These are phyloP conservation scores for Alternaria atra DNA, from an alignment of 2,329 filamentous ascomycete genomes.

Conservation along the genomic window DNA sequence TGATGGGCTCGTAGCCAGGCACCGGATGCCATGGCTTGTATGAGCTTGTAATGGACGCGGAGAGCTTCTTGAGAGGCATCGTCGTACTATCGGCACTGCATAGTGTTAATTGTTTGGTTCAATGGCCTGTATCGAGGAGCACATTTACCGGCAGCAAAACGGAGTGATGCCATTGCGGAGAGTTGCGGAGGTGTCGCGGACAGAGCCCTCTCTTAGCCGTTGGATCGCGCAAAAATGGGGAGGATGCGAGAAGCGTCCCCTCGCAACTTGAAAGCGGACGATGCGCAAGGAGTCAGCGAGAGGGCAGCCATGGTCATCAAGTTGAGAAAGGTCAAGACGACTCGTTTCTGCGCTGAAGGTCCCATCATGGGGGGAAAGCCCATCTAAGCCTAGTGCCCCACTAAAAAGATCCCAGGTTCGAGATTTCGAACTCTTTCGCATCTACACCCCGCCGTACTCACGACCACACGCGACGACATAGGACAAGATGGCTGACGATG, in stretches of 20 bases:
- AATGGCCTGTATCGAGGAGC: slow-evolving; percentile 17
- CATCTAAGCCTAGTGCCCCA: slow-evolving; percentile 23
- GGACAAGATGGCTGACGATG: slow-evolving; percentile 84
- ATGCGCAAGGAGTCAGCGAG: background rate
- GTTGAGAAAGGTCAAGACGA: slow-evolving; percentile 33
- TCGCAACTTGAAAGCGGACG: slow-evolving; percentile 16
- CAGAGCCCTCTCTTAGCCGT: slow-evolving; percentile 11
- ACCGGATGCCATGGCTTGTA: slow-evolving; percentile 22
- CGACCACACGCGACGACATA: slow-evolving; percentile 4
- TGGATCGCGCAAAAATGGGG: background rate
- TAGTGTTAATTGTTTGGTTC: slow-evolving; percentile 19
- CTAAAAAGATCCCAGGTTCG: slow-evolving; percentile 29
- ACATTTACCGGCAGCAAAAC: slow-evolving; percentile 28
- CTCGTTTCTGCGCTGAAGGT: slow-evolving; percentile 37
- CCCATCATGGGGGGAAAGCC: slow-evolving; percentile 15
- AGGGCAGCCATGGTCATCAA: slow-evolving; percentile 26
- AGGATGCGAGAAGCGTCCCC: background rate
- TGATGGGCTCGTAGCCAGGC: slow-evolving; percentile 29
- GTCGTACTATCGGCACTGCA: slow-evolving; percentile 21
- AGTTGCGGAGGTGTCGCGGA: slow-evolving; percentile 31
- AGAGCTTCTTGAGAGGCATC: slow-evolving; percentile 8
- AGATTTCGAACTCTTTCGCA: slow-evolving; percentile 19
- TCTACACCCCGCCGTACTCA: slow-evolving; percentile 11
- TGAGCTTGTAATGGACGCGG: slow-evolving; percentile 1
- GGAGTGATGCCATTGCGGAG: slow-evolving; percentile 37